These are phyloP conservation scores for Oidiodendron maius DNA, from an alignment of 495 filamentous ascomycete genomes.

Conservation along the genomic window DNA sequence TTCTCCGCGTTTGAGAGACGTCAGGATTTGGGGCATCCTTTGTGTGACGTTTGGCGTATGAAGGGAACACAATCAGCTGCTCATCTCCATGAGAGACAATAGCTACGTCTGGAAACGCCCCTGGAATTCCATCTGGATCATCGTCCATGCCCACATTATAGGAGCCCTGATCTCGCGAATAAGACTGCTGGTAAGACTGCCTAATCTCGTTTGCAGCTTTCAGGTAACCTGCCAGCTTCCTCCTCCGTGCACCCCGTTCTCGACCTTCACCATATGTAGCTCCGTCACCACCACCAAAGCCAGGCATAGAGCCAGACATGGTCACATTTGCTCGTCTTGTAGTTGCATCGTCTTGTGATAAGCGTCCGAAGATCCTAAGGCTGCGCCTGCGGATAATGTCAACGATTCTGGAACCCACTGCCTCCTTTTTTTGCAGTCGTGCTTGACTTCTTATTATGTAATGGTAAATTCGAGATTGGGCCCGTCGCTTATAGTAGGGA, in stretches of 20 bases:
- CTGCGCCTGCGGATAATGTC: slow-evolving; percentile 42
- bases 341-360: slow-evolving; percentile 16
- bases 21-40: slow-evolving; percentile 28
- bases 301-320: slow-evolving; percentile 21
- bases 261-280: slow-evolving; percentile 21
- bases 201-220: slow-evolving; percentile 87
- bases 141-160: slow-evolving; percentile 47
- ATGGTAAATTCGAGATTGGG: slow-evolving; percentile 70
- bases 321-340: slow-evolving; percentile 14
- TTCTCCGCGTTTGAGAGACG: slow-evolving; percentile 18
- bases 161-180: slow-evolving; percentile 48
- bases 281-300: slow-evolving; percentile 17
- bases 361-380: slow-evolving; percentile 30
- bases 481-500: slow-evolving; percentile 57
- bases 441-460: slow-evolving; percentile 62
- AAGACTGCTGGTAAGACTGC: slow-evolving; percentile 85
- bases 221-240: slow-evolving; percentile 77
- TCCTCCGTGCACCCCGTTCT: slow-evolving; percentile 65
- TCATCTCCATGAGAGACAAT: slow-evolving; percentile 75
- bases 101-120: slow-evolving; percentile 73
- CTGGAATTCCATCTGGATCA: slow-evolving; percentile 56
- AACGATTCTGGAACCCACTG: slow-evolving; percentile 40
- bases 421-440: slow-evolving; percentile 38
- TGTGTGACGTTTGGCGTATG: slow-evolving; percentile 68
- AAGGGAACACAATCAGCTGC: slow-evolving; percentile 91